These are phyloP conservation scores for Colletotrichum falcatum DNA, from an alignment of 2,329 filamentous ascomycete species.

Conservation along the genomic window DNA sequence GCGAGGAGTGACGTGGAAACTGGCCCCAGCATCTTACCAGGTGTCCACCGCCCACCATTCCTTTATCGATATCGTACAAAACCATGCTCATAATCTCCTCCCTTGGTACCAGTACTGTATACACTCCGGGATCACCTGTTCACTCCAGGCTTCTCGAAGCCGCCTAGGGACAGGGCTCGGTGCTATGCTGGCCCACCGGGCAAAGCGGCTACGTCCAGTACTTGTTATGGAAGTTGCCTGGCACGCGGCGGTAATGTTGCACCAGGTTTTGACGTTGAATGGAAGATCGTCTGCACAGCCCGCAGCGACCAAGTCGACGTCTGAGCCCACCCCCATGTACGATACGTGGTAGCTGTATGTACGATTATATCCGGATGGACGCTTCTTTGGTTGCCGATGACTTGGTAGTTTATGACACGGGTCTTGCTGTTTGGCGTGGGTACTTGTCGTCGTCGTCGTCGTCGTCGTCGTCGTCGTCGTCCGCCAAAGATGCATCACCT, in stretches of 20 bases:
- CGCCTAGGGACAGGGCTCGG: conserved; percentile 24
- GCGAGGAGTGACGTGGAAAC: conserved; percentile 30
- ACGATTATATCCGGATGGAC: no score
- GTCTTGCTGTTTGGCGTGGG: neutral
- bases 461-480: no score
- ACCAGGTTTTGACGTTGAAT: neutral
- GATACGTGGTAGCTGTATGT: neutral
- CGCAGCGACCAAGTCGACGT: neutral
- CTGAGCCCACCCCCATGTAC: neutral
- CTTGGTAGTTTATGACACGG: no score
- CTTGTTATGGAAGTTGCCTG: conserved; percentile 5
- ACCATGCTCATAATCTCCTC: conserved; percentile 11
- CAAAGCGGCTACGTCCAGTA: neutral
- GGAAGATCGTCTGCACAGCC: conserved; percentile 18
- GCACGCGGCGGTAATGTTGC: neutral
- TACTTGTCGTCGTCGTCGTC: neutral
- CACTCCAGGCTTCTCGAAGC: conserved; percentile 37
- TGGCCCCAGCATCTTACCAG: conserved; percentile 18
- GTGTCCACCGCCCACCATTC: conserved; percentile 2
- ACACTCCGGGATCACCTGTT: conserved; percentile 20
- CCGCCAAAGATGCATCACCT: neutral
- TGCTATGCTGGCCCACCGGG: conserved; percentile 6
- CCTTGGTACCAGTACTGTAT: conserved; percentile 9
- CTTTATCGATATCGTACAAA: conserved; percentile 23
- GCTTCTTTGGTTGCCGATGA: neutral